phyloP scores from a whole-genome alignment of 1,284 basidiomycete species.

The Marasmius tenuissimus region DNA sequence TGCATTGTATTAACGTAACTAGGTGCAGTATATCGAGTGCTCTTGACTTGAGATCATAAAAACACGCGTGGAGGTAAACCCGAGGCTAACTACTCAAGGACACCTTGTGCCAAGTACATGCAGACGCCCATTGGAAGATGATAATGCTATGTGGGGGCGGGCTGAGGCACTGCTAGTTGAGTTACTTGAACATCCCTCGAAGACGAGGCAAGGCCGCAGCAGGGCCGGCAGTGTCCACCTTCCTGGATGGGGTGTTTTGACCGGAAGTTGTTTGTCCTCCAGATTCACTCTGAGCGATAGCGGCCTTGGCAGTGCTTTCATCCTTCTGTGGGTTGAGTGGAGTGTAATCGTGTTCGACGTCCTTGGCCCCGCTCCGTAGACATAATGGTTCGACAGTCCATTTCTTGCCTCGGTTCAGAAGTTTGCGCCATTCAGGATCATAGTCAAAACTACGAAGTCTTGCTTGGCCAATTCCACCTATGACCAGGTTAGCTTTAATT shows the following conservation, averaged over 20 bases:
- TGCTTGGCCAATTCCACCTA: background rate
- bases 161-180: no score
- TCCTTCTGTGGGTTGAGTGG: background rate
- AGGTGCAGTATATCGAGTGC: no score
- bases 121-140: no score
- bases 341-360: background rate
- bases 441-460: background rate
- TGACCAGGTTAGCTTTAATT: no score
- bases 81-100: no score
- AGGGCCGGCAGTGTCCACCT: background rate
- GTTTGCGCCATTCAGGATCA: background rate
- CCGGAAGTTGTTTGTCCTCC: background rate
- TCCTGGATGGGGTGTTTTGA: background rate
- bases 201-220: background rate
- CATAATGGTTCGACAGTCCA: background rate
- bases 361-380: background rate
- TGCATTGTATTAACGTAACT: no score
- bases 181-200: background rate
- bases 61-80: no score
- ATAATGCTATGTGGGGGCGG: no score
- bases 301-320: background rate
- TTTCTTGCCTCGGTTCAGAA: conserved; percentile 3
- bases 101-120: no score
- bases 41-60: no score
- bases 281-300: background rate